These are phyloP conservation scores for Malassezia furfur DNA, from an alignment of 1,284 basidiomycete species.

Conservation along the genomic window DNA sequence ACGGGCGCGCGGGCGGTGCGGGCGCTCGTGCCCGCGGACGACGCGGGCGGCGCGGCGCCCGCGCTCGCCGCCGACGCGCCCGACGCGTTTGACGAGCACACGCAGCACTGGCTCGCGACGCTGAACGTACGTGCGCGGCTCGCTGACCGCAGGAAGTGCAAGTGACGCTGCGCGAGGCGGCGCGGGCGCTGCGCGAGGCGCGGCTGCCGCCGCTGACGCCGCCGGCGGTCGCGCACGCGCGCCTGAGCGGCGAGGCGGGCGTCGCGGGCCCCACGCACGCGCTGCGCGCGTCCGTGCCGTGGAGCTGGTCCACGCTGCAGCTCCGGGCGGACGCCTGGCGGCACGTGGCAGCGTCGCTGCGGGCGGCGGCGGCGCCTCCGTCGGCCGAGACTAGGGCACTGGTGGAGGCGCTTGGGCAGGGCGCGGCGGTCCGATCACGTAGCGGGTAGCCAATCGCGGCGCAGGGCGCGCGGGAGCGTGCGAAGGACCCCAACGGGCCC, in stretches of 20 bases:
- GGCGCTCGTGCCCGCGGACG: conserved; percentile 1
- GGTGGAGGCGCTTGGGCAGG: neutral
- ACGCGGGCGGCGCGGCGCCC: neutral
- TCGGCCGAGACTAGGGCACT: neutral
- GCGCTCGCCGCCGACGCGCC: neutral
- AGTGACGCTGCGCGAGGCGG: conserved; percentile 14
- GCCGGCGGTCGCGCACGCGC: conserved; percentile 11
- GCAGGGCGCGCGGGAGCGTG: too few relatives aligned
- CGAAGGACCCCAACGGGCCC: neutral
- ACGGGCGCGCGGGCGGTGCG: neutral
- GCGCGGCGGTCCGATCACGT: conserved; percentile 1
- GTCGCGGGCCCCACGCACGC: conserved; percentile 10
- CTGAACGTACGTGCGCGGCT: conserved; percentile 7
- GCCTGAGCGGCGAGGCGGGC: conserved; percentile 15
- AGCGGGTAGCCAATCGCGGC: neutral
- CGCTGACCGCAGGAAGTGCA: conserved; percentile 16
- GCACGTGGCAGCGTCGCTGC: conserved; percentile 11
- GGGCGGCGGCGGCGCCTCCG: neutral
- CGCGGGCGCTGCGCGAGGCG: conserved; percentile 18
- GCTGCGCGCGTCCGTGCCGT: neutral
- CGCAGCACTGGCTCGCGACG: conserved; percentile 11
- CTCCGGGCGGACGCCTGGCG: conserved; percentile 16
- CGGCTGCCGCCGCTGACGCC: conserved; percentile 13
- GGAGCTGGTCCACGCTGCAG: conserved; percentile 14
- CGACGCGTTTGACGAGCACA: neutral